Evolutionary conservation across 1,284 basidiomycete genomes (phyloP).

Genomic region (Trichosporon sp.): DNA sequence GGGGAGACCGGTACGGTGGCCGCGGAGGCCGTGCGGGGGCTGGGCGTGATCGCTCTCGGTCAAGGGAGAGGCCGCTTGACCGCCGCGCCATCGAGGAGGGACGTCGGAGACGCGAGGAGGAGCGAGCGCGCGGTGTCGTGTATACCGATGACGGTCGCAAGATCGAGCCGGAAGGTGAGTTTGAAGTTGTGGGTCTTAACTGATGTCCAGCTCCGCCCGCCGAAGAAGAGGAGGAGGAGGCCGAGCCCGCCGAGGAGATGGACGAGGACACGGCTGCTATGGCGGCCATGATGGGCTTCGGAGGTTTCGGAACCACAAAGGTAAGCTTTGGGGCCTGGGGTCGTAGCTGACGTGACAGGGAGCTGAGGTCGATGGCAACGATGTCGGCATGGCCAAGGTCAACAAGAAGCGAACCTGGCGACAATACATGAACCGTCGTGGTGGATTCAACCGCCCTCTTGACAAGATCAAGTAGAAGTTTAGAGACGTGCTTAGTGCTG

Average conservation of each 20-base stretch:
- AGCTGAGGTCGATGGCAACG: constrained; percentile 65
- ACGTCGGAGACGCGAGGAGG: constrained; percentile 51
- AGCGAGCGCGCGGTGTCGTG: constrained; percentile 46
- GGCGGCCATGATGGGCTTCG: constrained; percentile 88
- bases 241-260: constrained; percentile 71
- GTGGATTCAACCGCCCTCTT: constrained; percentile 88
- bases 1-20: constrained; percentile 29
- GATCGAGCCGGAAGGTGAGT: constrained; percentile 37
- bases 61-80: constrained; percentile 44
- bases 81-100: constrained; percentile 55
- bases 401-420: constrained; percentile 93
- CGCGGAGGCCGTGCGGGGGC: constrained; percentile 22
- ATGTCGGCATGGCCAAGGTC: constrained; percentile 66
- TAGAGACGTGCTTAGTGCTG: not conserved
- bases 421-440: constrained; percentile 72
- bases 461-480: constrained; percentile 67
- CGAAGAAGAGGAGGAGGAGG: constrained; percentile 57
- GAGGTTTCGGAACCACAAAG: constrained; percentile 87
- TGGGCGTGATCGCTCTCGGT: constrained; percentile 29
- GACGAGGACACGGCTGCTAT: constrained; percentile 69
- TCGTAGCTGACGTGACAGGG: constrained; percentile 60
- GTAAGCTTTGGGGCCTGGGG: constrained; percentile 58
- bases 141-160: constrained; percentile 41
- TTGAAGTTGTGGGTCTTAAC: not conserved
- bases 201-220: constrained; percentile 40